A percentile compares a stretch with the other conserved stretches of the same genome.
phyloP scores from a whole-genome alignment of 345 rosid species.

The Gossypium ekmanianum region DNA sequence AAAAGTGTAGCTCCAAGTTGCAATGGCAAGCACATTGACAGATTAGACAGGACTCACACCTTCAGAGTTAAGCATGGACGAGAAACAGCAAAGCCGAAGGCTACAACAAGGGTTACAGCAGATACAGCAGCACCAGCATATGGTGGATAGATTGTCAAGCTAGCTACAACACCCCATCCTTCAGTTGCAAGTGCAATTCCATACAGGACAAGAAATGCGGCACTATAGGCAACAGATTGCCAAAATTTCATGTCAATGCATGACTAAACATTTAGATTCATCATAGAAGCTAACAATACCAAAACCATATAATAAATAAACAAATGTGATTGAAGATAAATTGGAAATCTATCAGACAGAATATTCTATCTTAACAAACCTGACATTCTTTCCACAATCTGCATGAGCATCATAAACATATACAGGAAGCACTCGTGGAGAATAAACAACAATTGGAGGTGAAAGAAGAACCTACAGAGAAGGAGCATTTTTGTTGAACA shows the following conservation, averaged over 20 bases:
- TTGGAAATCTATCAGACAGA: slow-evolving; percentile 5
- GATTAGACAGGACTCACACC: slow-evolving; percentile 41
- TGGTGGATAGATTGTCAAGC: slow-evolving; percentile 94
- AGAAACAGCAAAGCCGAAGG: slow-evolving; percentile 99
- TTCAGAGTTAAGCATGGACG: slow-evolving; percentile 96
- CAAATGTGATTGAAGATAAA: slow-evolving; percentile 11
- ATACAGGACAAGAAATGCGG: slow-evolving; percentile 91
- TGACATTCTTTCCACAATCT: slow-evolving; percentile 95
- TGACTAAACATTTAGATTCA: neutral
- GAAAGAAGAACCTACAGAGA: slow-evolving; percentile 87
- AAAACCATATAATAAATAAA: slow-evolving; percentile 16
- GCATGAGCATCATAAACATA: slow-evolving; percentile 99
- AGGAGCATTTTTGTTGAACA: neutral
- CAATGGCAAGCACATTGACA: slow-evolving; percentile 4
- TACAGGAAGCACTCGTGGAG: slow-evolving; percentile 96
- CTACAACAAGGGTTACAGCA: slow-evolving; percentile 91
- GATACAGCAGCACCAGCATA: slow-evolving; percentile 99
- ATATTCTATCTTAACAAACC: slow-evolving; percentile 47
- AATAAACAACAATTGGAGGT: slow-evolving; percentile 98
- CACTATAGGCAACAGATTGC: slow-evolving; percentile 44
- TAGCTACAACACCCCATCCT: slow-evolving; percentile 99
- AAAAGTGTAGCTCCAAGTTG: neutral
- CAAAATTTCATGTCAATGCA: slow-evolving; percentile 17
- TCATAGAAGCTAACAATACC: slow-evolving; percentile 4
- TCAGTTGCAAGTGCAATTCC: slow-evolving; percentile 98